Conservation (phyloP, 345 rosid genomes). For the Lenwebbia sp. region DNA sequence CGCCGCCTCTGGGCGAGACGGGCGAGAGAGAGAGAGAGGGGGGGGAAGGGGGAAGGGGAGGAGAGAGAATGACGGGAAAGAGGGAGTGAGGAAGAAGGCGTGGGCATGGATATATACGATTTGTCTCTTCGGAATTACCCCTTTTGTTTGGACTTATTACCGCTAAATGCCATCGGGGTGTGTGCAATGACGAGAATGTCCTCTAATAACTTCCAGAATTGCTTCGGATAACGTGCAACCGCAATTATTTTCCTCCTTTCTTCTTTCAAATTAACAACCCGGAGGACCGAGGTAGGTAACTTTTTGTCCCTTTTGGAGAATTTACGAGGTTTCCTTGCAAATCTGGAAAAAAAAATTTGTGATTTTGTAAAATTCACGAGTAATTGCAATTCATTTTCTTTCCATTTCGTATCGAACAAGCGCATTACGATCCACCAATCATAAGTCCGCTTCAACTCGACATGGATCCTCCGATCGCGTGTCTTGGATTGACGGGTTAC, state of each 20-base stretch:
- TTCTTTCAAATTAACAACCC: no score
- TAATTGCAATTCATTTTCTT: no score
- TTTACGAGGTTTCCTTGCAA: no score
- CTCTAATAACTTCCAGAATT: background rate
- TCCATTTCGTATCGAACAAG: no score
- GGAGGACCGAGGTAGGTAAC: no score
- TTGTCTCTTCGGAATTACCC: conserved; percentile 1
- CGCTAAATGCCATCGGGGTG: background rate
- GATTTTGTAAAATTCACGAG: no score
- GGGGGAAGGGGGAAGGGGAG: background rate
- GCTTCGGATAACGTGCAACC: background rate
- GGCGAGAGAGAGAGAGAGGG: background rate
- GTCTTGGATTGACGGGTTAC: background rate
- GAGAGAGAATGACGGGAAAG: background rate
- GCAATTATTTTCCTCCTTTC: background rate
- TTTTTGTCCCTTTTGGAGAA: background rate
- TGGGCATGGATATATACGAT: conserved; percentile 25
- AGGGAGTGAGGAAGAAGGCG: background rate
- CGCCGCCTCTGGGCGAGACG: background rate
- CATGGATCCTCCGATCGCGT: no score
- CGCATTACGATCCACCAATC: no score
- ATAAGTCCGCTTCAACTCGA: no score
- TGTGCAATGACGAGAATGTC: conserved; percentile 6
- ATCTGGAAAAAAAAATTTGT: no score
- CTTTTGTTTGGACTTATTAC: background rate